Evolutionary conservation across 441 rosid genomes (phyloP).

Genomic region (Populus hybrid): DNA sequence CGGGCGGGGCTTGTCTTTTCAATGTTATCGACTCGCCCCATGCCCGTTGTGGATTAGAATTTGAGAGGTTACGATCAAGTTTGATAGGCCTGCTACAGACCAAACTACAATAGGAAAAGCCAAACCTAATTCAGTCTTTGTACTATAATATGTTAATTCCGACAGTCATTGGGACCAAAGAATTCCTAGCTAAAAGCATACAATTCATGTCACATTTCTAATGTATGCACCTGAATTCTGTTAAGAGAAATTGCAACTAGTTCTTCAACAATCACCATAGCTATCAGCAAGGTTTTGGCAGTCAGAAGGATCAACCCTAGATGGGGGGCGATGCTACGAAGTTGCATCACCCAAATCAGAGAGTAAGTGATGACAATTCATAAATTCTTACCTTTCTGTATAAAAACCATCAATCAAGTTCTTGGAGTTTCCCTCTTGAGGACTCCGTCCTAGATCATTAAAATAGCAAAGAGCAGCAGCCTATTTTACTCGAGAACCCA

Average conservation of each 20-base stretch:
- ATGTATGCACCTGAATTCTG: neutral
- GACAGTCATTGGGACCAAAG: neutral
- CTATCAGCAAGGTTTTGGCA: neutral
- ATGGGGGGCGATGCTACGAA: neutral
- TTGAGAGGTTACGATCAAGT: neutral
- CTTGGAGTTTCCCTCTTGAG: neutral
- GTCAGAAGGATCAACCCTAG: neutral
- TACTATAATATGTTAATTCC: neutral
- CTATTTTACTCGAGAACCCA: neutral
- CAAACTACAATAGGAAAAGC: neutral
- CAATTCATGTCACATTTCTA: neutral
- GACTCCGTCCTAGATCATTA: neutral
- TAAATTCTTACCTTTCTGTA: neutral
- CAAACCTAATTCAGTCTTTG: neutral
- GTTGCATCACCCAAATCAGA: neutral
- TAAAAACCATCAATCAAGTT: neutral
- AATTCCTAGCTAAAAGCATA: neutral
- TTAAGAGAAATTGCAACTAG: neutral
- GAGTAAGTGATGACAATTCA: neutral
- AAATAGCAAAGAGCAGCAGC: neutral
- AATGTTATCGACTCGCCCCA: neutral
- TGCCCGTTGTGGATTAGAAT: neutral
- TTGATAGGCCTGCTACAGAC: neutral
- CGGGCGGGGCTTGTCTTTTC: constrained; percentile 15
- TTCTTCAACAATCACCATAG: neutral